Percentiles rank a stretch among this genome's conserved stretches.
Conservation (phyloP, 1,139 yeast genomes). For the Hansenula lynferdii region DNA sequence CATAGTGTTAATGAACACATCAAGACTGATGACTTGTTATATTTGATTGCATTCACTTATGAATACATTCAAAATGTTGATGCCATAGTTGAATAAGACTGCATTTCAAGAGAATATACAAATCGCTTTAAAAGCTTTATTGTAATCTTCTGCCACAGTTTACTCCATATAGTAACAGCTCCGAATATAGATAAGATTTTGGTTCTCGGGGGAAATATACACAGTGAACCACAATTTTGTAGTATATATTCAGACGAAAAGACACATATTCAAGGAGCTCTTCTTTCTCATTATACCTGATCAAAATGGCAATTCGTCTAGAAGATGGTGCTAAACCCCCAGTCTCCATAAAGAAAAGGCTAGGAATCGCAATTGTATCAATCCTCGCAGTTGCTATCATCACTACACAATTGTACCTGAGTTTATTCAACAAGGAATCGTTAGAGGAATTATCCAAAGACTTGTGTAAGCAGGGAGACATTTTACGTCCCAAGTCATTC, state of each 20-base stretch:
- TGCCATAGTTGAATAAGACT: background rate
- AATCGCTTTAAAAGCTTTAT: too few species aligned
- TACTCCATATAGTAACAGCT: too few species aligned
- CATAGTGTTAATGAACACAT: constrained; percentile 53
- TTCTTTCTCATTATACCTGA: too few species aligned
- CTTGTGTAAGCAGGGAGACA: constrained; percentile 10
- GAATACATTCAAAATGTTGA: constrained; percentile 32
- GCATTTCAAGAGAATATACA: background rate
- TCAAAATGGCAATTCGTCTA: background rate
- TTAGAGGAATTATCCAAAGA: background rate
- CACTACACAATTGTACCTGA: background rate
- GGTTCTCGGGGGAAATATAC: too few species aligned
- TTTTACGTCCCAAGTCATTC: constrained; percentile 16
- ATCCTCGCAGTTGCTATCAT: background rate
- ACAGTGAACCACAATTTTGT: too few species aligned
- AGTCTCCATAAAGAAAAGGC: background rate
- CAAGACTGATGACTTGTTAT: constrained; percentile 44
- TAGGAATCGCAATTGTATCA: background rate
- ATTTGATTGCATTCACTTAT: constrained; percentile 47
- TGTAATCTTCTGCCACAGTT: too few species aligned
- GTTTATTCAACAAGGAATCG: background rate
- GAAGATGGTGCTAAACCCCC: background rate
- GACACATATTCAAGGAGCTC: too few species aligned
- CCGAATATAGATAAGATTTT: too few species aligned
- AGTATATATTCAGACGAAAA: too few species aligned